phyloP scores from a whole-genome alignment of 2,329 filamentous ascomycete species.

The Xylariaceae sp. region DNA sequence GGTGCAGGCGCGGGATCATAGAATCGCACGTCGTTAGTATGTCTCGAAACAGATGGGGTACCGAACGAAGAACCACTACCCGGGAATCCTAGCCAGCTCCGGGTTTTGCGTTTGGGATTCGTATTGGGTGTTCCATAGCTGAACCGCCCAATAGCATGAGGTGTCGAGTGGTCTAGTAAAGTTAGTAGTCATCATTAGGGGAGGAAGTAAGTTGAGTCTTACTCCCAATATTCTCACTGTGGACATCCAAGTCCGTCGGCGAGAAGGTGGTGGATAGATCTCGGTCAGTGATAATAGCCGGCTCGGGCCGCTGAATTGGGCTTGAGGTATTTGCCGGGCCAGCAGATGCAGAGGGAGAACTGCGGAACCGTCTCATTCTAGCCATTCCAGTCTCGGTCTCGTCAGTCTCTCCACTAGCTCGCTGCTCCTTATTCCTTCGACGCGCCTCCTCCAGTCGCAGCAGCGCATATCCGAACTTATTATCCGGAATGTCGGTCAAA shows the following conservation, averaged over 20 bases:
- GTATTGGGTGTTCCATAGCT: neutral
- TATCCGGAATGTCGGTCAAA: no score
- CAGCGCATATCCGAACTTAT: conserved; percentile 29
- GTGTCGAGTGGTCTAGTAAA: neutral
- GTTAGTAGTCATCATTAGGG: neutral
- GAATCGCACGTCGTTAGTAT: neutral
- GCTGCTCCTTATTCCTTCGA: conserved; percentile 23
- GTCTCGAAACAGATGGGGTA: neutral
- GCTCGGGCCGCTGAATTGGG: conserved; percentile 10
- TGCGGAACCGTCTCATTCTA: conserved; percentile 18
- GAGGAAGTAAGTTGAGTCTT: neutral
- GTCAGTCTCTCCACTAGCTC: conserved; percentile 26
- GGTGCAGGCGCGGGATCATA: neutral
- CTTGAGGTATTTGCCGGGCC: no score
- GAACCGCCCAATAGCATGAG: no score
- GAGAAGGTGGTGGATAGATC: conserved; percentile 16
- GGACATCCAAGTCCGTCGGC: neutral
- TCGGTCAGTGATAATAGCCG: conserved; percentile 7
- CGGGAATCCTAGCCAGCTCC: neutral
- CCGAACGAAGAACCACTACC: neutral
- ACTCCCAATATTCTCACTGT: neutral
- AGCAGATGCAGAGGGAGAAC: conserved; percentile 2
- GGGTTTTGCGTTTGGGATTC: neutral
- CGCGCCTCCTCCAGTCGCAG: conserved; percentile 28
- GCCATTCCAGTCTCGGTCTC: conserved; percentile 22